phyloP scores from a whole-genome alignment of 768 basidiomycete genomes.

The Termitomyces sp. region DNA sequence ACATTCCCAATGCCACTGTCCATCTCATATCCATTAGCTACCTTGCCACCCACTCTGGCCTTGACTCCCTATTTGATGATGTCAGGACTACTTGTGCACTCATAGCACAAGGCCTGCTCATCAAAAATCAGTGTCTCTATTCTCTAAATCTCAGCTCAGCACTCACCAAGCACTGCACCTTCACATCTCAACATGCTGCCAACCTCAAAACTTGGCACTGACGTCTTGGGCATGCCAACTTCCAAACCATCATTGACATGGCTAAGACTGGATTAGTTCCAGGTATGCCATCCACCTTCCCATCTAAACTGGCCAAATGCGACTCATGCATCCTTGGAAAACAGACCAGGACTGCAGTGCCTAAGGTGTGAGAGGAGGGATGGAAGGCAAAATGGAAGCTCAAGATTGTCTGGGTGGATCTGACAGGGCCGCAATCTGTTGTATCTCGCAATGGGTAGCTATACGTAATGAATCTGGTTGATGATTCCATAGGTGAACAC shows the following conservation, averaged over 20 bases:
- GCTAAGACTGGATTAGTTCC: slow-evolving; percentile 8
- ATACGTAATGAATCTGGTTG: background rate
- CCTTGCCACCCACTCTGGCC: too few species aligned
- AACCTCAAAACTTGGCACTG: slow-evolving; percentile 26
- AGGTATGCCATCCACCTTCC: slow-evolving; percentile 9
- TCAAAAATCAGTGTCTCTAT: too few species aligned
- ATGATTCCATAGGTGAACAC: background rate
- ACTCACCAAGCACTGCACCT: slow-evolving; percentile 16
- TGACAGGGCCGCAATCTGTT: background rate
- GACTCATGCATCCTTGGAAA: slow-evolving; percentile 12
- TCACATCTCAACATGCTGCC: slow-evolving; percentile 8
- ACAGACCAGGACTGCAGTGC: slow-evolving; percentile 9
- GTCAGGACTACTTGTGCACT: too few species aligned
- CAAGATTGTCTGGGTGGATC: slow-evolving; percentile 8
- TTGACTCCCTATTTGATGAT: too few species aligned
- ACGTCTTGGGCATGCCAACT: slow-evolving; percentile 26
- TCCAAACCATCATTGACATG: slow-evolving; percentile 21
- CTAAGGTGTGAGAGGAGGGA: slow-evolving; percentile 5
- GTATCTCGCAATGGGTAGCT: background rate
- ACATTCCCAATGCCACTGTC: too few species aligned
- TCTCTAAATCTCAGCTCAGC: background rate
- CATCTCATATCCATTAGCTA: too few species aligned
- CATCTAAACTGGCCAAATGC: background rate
- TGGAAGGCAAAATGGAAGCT: background rate
- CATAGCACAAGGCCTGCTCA: too few species aligned